A percentile compares a stretch with the other conserved stretches of the same genome.
Evolutionary conservation across 139 green algal species (phyloP).

Genomic region (Axilococcus clingmanii): DNA sequence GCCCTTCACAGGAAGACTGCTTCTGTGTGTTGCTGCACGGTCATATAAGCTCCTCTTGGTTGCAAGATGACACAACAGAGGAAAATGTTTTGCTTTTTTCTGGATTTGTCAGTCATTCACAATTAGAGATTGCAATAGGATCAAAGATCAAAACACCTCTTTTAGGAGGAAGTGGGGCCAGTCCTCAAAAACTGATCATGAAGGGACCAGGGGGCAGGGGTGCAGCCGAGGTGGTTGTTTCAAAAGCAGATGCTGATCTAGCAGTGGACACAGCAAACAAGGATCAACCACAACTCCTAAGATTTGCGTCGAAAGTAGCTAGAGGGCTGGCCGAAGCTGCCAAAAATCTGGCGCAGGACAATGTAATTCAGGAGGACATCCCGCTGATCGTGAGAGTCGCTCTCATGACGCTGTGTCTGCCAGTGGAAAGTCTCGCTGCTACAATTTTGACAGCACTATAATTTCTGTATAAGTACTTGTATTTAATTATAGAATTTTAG

Average conservation of each 20-base stretch:
- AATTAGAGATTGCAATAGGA: conserved; percentile 4
- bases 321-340: background rate
- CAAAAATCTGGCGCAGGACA: background rate
- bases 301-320: background rate
- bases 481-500: no score
- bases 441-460: conserved; percentile 10
- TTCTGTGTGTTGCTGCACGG: conserved; percentile 24
- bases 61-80: background rate
- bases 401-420: conserved; percentile 15
- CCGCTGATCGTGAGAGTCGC: conserved; percentile 10
- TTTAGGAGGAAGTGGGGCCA: background rate
- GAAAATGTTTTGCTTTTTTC: conserved; percentile 7
- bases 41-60: conserved; percentile 7
- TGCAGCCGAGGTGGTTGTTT: conserved; percentile 17
- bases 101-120: conserved; percentile 14
- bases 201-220: conserved; percentile 10
- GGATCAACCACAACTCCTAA: no score
- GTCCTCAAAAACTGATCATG: conserved; percentile 11
- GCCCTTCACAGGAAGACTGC: conserved; percentile 6
- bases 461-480: background rate
- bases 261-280: no score
- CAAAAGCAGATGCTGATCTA: background rate
- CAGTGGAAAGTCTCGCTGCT: conserved; percentile 16
- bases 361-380: background rate
- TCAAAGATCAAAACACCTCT: conserved; percentile 2